Percentiles rank a stretch among this genome's conserved stretches.
Evolutionary conservation across 2,329 filamentous ascomycete species (phyloP).

Genomic region (Macroventuria anomochaeta): DNA sequence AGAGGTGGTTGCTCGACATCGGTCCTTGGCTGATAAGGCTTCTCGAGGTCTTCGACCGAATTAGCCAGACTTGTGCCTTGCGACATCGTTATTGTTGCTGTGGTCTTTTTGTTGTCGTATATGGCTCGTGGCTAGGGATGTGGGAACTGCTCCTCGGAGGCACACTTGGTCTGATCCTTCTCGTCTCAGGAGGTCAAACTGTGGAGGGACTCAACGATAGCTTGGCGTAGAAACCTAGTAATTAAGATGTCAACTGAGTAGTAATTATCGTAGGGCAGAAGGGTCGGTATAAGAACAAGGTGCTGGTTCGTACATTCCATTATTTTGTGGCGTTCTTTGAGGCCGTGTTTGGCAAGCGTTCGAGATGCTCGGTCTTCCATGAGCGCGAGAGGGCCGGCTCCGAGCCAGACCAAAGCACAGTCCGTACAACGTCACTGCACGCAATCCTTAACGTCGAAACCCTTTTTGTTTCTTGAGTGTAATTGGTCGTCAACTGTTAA

Average conservation of each 20-base stretch:
- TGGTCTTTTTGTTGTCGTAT: neutral
- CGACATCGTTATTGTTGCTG: conserved; percentile 1
- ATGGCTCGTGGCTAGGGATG: neutral
- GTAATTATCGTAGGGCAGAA: neutral
- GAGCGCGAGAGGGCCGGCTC: conserved; percentile 6
- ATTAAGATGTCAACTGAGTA: neutral
- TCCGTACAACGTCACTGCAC: conserved; percentile 9
- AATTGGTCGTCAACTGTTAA: neutral
- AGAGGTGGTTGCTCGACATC: conserved; percentile 27
- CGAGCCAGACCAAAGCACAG: conserved; percentile 3
- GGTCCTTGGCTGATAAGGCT: conserved; percentile 2
- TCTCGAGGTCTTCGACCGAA: conserved; percentile 27
- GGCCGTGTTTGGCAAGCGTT: conserved; percentile 3
- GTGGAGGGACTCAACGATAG: neutral
- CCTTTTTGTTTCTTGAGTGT: neutral
- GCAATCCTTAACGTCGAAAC: neutral
- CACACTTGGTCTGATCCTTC: neutral
- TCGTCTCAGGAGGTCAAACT: neutral
- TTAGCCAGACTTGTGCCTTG: conserved; percentile 18
- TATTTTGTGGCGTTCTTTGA: conserved; percentile 1
- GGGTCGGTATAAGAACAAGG: conserved; percentile 2
- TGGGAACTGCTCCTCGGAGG: neutral
- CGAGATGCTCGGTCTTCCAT: conserved; percentile 14
- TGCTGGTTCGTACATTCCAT: neutral
- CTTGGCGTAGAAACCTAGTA: neutral